A percentile compares a stretch with the other conserved stretches of the same genome.
phyloP scores from a whole-genome alignment of 371 early-diverging fungal genomes.

The Mucor indicus region DNA sequence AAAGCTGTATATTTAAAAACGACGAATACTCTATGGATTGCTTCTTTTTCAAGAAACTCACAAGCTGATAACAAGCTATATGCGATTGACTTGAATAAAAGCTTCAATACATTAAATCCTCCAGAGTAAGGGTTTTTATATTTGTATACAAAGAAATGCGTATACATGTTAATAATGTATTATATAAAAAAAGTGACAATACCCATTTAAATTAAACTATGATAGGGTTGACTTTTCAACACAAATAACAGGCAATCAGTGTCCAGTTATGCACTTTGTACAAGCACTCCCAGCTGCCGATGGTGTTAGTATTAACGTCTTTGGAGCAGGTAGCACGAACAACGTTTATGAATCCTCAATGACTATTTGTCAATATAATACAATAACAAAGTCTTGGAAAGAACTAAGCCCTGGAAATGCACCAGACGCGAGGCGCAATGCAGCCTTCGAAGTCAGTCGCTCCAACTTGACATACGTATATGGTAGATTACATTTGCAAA shows the following conservation, averaged over 20 bases:
- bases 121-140: slow-evolving; percentile 15
- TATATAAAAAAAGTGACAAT: neutral
- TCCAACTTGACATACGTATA: slow-evolving; percentile 12
- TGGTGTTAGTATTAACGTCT: slow-evolving; percentile 17
- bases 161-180: neutral
- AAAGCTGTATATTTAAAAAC: slow-evolving; percentile 20
- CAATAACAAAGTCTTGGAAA: slow-evolving; percentile 5
- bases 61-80: slow-evolving; percentile 17
- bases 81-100: slow-evolving; percentile 14
- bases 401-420: slow-evolving; percentile 3
- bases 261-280: slow-evolving; percentile 25
- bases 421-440: slow-evolving; percentile 20
- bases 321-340: slow-evolving; percentile 19
- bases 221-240: slow-evolving; percentile 4
- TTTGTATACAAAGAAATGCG: neutral
- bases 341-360: slow-evolving; percentile 9
- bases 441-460: slow-evolving; percentile 9
- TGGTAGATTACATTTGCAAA: too few species aligned
- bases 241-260: slow-evolving; percentile 8
- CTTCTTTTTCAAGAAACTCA: slow-evolving; percentile 18
- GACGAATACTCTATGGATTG: slow-evolving; percentile 15
- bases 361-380: slow-evolving; percentile 20
- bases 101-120: slow-evolving; percentile 19
- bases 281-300: slow-evolving; percentile 8
- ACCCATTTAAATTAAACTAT: neutral